Percentiles rank a stretch among this genome's conserved stretches.
These are phyloP conservation scores for Penicillium silybi DNA, from an alignment of 495 filamentous ascomycete genomes.

Conservation along the genomic window DNA sequence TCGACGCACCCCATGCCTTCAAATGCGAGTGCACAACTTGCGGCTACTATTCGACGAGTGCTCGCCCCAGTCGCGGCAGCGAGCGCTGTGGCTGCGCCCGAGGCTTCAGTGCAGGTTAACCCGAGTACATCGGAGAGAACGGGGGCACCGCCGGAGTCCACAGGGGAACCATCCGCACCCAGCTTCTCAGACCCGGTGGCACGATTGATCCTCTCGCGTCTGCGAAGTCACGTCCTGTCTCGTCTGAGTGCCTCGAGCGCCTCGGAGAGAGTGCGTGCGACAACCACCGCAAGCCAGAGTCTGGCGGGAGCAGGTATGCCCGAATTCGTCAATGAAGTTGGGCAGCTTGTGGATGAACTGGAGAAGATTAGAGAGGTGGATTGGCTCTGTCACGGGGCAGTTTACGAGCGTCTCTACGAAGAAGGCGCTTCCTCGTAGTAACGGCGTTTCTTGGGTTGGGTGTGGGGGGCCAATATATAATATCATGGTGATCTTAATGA, in stretches of 20 bases:
- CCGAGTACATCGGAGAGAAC: conserved; percentile 11
- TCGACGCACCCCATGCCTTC: conserved; percentile 75
- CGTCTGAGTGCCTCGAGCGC: conserved; percentile 72
- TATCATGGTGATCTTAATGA: not conserved
- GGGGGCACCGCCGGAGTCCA: conserved; percentile 5
- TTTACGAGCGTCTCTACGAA: conserved; percentile 69
- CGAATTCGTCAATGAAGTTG: conserved; percentile 85
- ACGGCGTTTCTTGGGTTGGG: conserved; percentile 6
- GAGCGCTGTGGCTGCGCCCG: conserved; percentile 33
- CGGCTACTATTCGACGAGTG: conserved; percentile 52
- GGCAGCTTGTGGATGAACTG: conserved; percentile 75
- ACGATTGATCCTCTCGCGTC: conserved; percentile 68
- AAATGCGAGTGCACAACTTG: conserved; percentile 40
- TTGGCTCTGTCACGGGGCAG: conserved; percentile 68
- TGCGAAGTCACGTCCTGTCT: conserved; percentile 70
- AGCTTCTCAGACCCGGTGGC: conserved; percentile 74
- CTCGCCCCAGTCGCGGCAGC: conserved; percentile 45
- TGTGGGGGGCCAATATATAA: not conserved
- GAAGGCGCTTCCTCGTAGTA: conserved; percentile 26
- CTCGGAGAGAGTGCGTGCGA: conserved; percentile 75
- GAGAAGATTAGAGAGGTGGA: conserved; percentile 73
- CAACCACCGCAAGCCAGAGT: conserved; percentile 76
- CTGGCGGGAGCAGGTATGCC: conserved; percentile 75
- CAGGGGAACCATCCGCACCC: conserved; percentile 13
- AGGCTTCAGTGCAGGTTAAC: conserved; percentile 34